phyloP scores from a whole-genome alignment of 2,329 filamentous ascomycete species.

The Microcera coccophila region DNA sequence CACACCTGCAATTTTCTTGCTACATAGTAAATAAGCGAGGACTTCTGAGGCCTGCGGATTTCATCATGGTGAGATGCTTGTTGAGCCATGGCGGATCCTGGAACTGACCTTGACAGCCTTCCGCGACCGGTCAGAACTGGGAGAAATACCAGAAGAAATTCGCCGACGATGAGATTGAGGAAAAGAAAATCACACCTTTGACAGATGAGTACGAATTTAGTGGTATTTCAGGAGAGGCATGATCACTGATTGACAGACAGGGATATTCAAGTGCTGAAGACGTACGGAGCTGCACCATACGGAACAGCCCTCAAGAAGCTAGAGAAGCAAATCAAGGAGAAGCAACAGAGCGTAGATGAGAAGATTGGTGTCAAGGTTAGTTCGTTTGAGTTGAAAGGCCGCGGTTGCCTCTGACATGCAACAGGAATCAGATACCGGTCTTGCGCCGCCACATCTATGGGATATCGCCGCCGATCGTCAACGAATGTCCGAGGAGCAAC shows the following conservation, averaged over 20 bases:
- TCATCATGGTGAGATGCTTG: conserved; percentile 40
- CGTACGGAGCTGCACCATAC: conserved; percentile 95
- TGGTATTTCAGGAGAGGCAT: background rate
- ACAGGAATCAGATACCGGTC: conserved; percentile 95
- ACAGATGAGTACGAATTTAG: conserved; percentile 79
- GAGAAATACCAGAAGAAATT: conserved; percentile 99
- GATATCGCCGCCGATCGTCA: conserved; percentile 96
- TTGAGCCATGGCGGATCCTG: conserved; percentile 4
- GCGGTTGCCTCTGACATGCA: conserved; percentile 16
- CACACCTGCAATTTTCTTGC: background rate
- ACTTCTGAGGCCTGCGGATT: conserved; percentile 26
- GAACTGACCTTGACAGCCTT: conserved; percentile 62
- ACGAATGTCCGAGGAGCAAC: conserved; percentile 98
- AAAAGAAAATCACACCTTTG: conserved; percentile 99
- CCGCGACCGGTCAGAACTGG: conserved; percentile 90
- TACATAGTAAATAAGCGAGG: conserved; percentile 1
- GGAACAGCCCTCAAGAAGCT: conserved; percentile 92
- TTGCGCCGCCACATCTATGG: conserved; percentile 97
- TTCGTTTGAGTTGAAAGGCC: conserved; percentile 15
- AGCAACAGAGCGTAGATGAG: conserved; percentile 95
- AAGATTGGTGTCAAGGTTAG: conserved; percentile 84
- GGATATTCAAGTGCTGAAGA: conserved; percentile 99
- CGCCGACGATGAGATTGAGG: conserved; percentile 92
- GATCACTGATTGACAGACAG: conserved; percentile 45
- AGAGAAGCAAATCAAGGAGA: conserved; percentile 99